These are phyloP conservation scores for Mycena olivaceomarginata DNA, from an alignment of 768 basidiomycete genomes.

Conservation along the genomic window DNA sequence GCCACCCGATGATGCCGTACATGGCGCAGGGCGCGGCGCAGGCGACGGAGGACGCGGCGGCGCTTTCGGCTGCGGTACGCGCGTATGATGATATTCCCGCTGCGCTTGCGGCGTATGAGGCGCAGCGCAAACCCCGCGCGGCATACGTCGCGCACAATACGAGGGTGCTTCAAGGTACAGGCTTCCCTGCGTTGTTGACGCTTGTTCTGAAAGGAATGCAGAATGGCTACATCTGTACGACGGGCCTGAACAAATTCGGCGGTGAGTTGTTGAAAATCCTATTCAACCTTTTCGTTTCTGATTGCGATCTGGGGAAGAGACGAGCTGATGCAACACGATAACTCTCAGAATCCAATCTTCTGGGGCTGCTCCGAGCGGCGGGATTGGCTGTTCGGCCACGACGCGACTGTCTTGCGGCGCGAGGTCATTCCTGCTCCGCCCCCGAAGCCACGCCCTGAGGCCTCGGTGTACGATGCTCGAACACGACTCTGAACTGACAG, in stretches of 20 bases:
- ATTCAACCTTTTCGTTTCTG: not conserved
- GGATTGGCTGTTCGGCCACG: slow-evolving; percentile 65
- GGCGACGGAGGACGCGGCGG: slow-evolving; percentile 61
- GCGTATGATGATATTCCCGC: slow-evolving; percentile 59
- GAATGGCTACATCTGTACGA: slow-evolving; percentile 70
- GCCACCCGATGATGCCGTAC: slow-evolving; percentile 54
- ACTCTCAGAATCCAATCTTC: slow-evolving; percentile 65
- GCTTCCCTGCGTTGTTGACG: too few species aligned
- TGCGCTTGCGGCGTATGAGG: slow-evolving; percentile 67
- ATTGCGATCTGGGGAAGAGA: slow-evolving; percentile 53
- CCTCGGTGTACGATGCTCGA: slow-evolving; percentile 2
- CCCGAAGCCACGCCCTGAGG: not conserved
- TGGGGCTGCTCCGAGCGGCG: slow-evolving; percentile 71
- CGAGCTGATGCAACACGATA: slow-evolving; percentile 61
- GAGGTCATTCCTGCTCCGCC: slow-evolving; percentile 5
- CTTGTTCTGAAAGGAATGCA: too few species aligned
- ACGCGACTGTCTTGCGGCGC: slow-evolving; percentile 42
- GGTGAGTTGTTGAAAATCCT: slow-evolving; percentile 42
- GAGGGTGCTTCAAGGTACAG: slow-evolving; percentile 61
- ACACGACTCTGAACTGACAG: not conserved
- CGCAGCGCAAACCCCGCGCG: slow-evolving; percentile 67
- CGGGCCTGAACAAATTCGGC: slow-evolving; percentile 65
- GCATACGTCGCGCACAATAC: slow-evolving; percentile 66
- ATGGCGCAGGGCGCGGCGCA: slow-evolving; percentile 42
- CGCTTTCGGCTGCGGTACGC: slow-evolving; percentile 66